Base-by-base conservation (phyloP, 2,329 filamentous ascomycete genomes). In the Pestalotiopsis sp. region DNA sequence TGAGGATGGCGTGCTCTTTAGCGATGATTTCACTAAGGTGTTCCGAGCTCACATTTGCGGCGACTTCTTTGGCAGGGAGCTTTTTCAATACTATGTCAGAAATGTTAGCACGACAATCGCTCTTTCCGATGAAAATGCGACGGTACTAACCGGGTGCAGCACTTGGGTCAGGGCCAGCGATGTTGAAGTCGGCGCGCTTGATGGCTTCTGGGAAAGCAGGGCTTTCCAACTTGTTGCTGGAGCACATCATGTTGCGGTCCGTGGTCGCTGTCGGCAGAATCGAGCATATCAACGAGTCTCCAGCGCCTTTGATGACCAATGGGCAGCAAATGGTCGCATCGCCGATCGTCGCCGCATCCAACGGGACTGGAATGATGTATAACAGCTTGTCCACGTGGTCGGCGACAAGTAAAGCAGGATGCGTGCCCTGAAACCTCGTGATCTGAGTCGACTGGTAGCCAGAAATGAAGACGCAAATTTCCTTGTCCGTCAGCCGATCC, bases 281-380 rank as follows among this genome's bases (percentile, higher is more conserved):
- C 17, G 74, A 76, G 57, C 71, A 76, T 56, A 73, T 69, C 14
- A 76, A 62, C 11, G 68, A 68, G 20, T 72, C 64, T n/a, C 73
- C 69, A n/a, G 72, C 65, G 12, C 73, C 71, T 56, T 73, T 73
- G 45, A 75, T 69, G 25, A 75, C 73, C 49, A 76, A 59, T 7
- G 74, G 72, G 11, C 69, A 73, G 66, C 74, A 76, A 14, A 76
- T 68, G 1, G 71, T 73, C 1, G 74, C 72, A 31, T 74, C 72
- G 60, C 74, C 73, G 59, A 76, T 76, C 11, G 74, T 73, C 27
- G 74, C 74, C 61, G 72, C 66, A 63, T 76, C 73, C 57, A 76
- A 68, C 27, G 74, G 74, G 14, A 76, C 73, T 49, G 74, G 74
- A 13, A 76, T 68, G 60, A 76, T 72, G 59, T 76, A 76, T 23